A percentile compares a stretch with the other conserved stretches of the same genome.
Conservation (phyloP, 164 flowering plant species). For the Tetrastigma voinierianum region DNA sequence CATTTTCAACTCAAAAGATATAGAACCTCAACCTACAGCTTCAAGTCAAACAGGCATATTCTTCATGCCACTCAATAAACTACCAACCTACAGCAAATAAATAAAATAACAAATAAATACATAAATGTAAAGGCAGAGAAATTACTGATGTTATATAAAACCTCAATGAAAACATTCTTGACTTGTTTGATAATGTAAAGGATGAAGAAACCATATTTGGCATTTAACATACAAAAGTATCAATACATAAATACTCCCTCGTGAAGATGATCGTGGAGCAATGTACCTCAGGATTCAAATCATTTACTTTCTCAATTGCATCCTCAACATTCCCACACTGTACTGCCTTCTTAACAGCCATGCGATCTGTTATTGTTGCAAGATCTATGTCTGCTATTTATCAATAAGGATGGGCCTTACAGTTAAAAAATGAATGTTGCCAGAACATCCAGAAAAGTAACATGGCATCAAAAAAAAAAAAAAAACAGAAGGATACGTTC, state of each 20-base stretch:
- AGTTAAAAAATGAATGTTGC: background rate
- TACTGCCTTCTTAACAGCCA: conserved; percentile 93
- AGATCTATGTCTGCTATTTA: conserved; percentile 86
- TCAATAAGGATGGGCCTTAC: conserved; percentile 35
- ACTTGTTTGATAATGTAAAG: background rate
- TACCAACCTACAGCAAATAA: too few relatives aligned
- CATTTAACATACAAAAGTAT: background rate
- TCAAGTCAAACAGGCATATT: too few relatives aligned
- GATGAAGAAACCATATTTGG: background rate
- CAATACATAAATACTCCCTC: background rate
- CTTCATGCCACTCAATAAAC: too few relatives aligned
- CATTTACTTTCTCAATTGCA: conserved; percentile 94
- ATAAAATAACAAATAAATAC: too few relatives aligned
- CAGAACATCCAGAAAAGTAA: background rate
- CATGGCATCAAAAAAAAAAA: background rate
- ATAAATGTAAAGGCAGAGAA: too few relatives aligned
- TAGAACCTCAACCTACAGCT: too few relatives aligned
- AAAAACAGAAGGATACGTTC: conserved; percentile 64
- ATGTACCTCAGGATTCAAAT: conserved; percentile 86
- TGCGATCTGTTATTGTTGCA: conserved; percentile 80
- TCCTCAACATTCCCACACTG: conserved; percentile 90
- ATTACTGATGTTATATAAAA: too few relatives aligned
- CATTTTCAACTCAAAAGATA: too few relatives aligned
- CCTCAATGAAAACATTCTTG: too few relatives aligned
- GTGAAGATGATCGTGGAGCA: background rate